Evolutionary conservation across 768 basidiomycete genomes (phyloP), one percentile per base, ranked within the genome.

Genomic region (Auriscalpium microsporum): DNA sequence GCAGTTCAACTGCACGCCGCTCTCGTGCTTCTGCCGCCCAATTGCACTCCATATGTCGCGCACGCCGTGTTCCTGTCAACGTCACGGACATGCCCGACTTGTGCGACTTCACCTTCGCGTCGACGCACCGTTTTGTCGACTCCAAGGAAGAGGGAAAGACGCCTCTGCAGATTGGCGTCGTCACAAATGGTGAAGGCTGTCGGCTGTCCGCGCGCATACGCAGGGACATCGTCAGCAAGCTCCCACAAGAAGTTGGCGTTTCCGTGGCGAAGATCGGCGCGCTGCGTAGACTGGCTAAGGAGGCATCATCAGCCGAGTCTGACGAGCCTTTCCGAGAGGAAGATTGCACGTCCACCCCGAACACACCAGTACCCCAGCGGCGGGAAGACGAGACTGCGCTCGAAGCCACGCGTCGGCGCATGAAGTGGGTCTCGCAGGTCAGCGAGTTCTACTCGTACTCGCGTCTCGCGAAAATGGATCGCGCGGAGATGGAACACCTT

Each of bases 361-460:
- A 90, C 59, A 67, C 71, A n/a, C 88, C 86, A 1, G 84, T 89
- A 2, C 78, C 82, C 0, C 73, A 79, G 48, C 72, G 82, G 67
- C 75, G 69, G 4, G 68, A 62, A 8, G 45, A 59, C 1, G 86
- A 87, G 59, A 72, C 67, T 23, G 62, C 56, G 14, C 60, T 63
- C 36, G 70, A 71, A 51, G 58, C 61, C 21, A 72, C 78, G 52
- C 75, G 71, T 55, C 76, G 93, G 35, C 76, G 88, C 14, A 90
- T 96, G 81, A 83, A 86, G 68, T 97, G 93, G 91, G 86, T 96
- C 3, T 85, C 92, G 0, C 95, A 97, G 67, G 81, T 98, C 62
- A 94, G 92, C 75, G 94, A 97, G 67, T 97, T 96, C 68, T 97
- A 93, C 90, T 86, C 92, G 0, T 75, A 94, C 48, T 78, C 86